These are phyloP conservation scores for Phytophthora colocasiae DNA, from an alignment of 352 stramenopile species.

Conservation along the genomic window DNA sequence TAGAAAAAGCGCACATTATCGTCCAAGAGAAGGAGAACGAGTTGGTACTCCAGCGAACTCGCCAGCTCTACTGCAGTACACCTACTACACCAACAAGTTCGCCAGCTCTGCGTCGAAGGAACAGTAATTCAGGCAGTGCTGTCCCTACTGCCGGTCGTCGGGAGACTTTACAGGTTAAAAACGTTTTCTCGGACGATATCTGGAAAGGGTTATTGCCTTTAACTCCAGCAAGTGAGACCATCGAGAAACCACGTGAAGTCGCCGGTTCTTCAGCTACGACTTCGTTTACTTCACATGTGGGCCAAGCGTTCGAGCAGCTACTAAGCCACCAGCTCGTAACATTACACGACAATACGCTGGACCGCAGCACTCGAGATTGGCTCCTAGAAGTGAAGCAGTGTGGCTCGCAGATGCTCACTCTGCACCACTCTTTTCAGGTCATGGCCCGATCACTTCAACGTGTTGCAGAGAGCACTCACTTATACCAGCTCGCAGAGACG, in stretches of 20 bases:
- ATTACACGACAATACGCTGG: constrained; percentile 59
- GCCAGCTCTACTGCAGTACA: constrained; percentile 53
- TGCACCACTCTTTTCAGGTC: constrained; percentile 70
- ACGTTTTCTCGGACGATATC: constrained; percentile 60
- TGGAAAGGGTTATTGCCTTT: constrained; percentile 57
- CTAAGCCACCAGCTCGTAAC: constrained; percentile 58
- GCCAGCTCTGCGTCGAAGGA: not conserved
- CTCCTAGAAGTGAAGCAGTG: constrained; percentile 61
- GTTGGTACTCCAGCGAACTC: constrained; percentile 58
- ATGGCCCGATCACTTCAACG: constrained; percentile 63
- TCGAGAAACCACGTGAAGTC: constrained; percentile 1
- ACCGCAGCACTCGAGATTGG: constrained; percentile 69
- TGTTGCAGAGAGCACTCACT: constrained; percentile 56
- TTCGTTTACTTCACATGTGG: constrained; percentile 61
- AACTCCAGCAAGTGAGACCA: not conserved
- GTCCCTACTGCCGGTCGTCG: constrained; percentile 14
- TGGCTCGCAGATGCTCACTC: constrained; percentile 57
- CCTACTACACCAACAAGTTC: constrained; percentile 8
- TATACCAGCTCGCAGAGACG: constrained; percentile 67
- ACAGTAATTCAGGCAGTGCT: constrained; percentile 10
- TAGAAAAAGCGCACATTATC: constrained; percentile 56
- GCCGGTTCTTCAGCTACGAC: not conserved
- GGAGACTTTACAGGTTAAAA: constrained; percentile 31
- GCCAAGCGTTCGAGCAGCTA: constrained; percentile 65
- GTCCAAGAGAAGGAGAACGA: constrained; percentile 70